phyloP scores from a whole-genome alignment of 208 protist genomes.

The Endotrypanum monterogeii region DNA sequence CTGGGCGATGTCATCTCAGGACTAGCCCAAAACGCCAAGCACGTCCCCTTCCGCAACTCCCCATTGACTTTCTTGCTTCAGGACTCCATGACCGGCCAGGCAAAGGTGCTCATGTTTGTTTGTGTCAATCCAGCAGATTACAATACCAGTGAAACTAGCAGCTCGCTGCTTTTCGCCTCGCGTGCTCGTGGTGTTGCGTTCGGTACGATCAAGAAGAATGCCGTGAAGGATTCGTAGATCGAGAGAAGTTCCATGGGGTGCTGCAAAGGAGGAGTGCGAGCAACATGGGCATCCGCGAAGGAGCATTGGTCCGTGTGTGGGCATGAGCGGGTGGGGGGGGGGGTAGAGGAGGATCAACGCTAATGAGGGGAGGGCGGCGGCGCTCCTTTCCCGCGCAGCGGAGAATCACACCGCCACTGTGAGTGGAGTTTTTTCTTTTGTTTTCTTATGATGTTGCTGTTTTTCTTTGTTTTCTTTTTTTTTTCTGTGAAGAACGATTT shows the following conservation, averaged over 20 bases:
- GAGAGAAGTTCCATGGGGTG: not conserved
- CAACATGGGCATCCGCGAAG: not conserved
- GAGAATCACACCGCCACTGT: no score
- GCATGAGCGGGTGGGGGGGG: not conserved
- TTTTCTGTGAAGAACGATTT: not conserved
- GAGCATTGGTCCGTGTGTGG: not conserved
- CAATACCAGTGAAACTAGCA: conserved; percentile 89
- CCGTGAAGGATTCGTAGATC: conserved; percentile 3
- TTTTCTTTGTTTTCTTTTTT: not conserved
- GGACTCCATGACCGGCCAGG: conserved; percentile 93
- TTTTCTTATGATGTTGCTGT: not conserved
- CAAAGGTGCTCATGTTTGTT: conserved; percentile 96
- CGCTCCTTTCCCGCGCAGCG: no score
- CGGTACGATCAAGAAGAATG: conserved; percentile 91
- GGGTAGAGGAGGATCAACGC: no score
- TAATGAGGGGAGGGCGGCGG: no score
- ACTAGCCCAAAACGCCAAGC: conserved; percentile 79
- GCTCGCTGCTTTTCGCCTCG: conserved; percentile 90
- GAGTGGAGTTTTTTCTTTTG: no score
- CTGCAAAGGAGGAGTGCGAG: not conserved
- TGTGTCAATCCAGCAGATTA: conserved; percentile 94
- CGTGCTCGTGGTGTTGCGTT: conserved; percentile 88
- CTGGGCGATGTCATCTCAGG: conserved; percentile 92
- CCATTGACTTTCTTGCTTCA: conserved; percentile 91
- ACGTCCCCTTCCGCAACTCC: conserved; percentile 94